Base-by-base conservation (phyloP, 805 yeast species). In the Pichia eremophila region DNA sequence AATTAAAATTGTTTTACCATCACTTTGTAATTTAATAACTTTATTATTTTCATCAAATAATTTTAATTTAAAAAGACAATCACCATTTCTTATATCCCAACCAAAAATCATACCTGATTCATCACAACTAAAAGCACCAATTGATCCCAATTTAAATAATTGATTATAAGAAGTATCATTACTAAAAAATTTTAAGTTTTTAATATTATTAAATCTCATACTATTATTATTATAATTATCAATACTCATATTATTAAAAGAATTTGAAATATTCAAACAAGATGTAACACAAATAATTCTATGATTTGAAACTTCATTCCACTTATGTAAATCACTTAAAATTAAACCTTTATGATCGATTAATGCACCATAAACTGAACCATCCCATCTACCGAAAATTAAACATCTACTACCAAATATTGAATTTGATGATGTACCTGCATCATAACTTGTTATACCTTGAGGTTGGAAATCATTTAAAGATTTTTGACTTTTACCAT, bases 301-400 rank as follows among this genome's bases (percentile, higher is more conserved):
- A n/a, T 38, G 8, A 27, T 39, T 27, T 39, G 28, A 27, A 27
- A 27, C 14, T 39, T 39, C 41, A 34, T 34, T 34, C 36, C 50
- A 47, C 9, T 39, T 37, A 29, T 49, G 45, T 18, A 46, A 41
- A 29, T 52, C 48, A 12, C 47, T 42, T 39, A 52, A 22, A 17
- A 50, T 17, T 28, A 52, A 39, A 12, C 55, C 55, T 46, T 54
- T 54, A 43, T 46, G 40, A 42, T 61, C 57, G 18, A 63, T 29
- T 10, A 60, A 44, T 1, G 62, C 52, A 15, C 62, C 62, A n/a
- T 35, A 57, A 2, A 66, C 55, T 29, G 57, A 54, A 28, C 68
- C 66, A 52, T 65, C 66, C 65, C 65, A 63, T 46, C 64, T 53
- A 9, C 69, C 70, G 48, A 61, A 63, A 0, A 60, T 49, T 3